Percentiles rank a stretch among this genome's conserved stretches.
These are phyloP conservation scores for Meyerozyma sp. DNA, from an alignment of 1,139 yeast species.

Conservation along the genomic window DNA sequence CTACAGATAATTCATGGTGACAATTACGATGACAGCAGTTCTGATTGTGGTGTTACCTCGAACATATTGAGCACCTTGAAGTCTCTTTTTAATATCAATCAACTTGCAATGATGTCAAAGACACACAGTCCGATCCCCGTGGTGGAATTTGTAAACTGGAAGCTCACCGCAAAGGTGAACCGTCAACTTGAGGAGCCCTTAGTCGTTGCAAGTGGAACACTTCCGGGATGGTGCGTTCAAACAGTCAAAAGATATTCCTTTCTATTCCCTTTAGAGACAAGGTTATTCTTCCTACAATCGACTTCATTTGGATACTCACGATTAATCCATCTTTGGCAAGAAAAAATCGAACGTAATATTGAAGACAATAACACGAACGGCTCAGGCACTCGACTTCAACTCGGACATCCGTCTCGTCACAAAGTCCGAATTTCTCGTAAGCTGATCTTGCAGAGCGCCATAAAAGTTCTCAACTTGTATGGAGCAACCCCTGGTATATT, in stretches of 20 bases:
- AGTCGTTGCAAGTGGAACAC: conserved; percentile 78
- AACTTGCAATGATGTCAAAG: conserved; percentile 20
- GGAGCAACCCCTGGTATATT: conserved; percentile 77
- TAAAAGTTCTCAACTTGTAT: conserved; percentile 70
- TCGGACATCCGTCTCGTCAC: conserved; percentile 77
- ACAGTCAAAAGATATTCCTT: conserved; percentile 74
- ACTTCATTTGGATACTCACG: conserved; percentile 92
- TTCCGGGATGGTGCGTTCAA: conserved; percentile 82
- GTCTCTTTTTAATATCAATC: conserved; percentile 45
- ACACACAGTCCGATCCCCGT: conserved; percentile 24
- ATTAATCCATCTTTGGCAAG: conserved; percentile 74
- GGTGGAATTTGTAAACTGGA: conserved; percentile 65
- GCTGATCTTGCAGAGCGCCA: conserved; percentile 69
- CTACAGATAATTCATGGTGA: conserved; percentile 9
- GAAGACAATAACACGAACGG: conserved; percentile 12
- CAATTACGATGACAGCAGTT: conserved; percentile 25
- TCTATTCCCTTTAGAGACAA: conserved; percentile 76
- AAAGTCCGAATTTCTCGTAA: conserved; percentile 75
- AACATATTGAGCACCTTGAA: conserved; percentile 53
- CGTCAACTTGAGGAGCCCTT: conserved; percentile 88
- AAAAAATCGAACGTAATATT: conserved; percentile 41
- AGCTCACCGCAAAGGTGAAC: conserved; percentile 79
- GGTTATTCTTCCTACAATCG: conserved; percentile 74
- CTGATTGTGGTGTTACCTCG: conserved; percentile 42
- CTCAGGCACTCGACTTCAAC: conserved; percentile 29